A percentile compares a stretch with the other conserved stretches of the same genome.
Evolutionary conservation across 2,329 filamentous ascomycete genomes (phyloP).

Genomic region (Clonostachys rosea): DNA sequence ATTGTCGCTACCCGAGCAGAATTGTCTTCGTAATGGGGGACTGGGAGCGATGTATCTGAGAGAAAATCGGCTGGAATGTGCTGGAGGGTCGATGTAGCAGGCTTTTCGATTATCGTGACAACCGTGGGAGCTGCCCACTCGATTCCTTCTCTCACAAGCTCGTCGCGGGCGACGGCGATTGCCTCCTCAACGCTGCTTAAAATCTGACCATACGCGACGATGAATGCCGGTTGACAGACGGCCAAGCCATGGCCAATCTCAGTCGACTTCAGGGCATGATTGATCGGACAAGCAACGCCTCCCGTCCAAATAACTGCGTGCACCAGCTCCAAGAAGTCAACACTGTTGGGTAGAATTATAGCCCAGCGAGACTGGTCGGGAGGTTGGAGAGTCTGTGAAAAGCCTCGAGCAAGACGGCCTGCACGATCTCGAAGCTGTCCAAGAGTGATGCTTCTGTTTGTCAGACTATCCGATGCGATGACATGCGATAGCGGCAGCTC

Average conservation of each 20-base stretch:
- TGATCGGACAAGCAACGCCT: conserved; percentile 30
- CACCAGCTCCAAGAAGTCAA: conserved; percentile 35
- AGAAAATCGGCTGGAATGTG: conserved; percentile 27
- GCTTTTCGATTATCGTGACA: conserved; percentile 20
- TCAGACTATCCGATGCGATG: conserved; percentile 34
- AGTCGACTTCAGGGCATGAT: conserved; percentile 26
- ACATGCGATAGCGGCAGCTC: conserved; percentile 32
- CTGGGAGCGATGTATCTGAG: conserved; percentile 15
- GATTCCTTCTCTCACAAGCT: conserved; percentile 15
- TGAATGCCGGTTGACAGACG: conserved; percentile 31
- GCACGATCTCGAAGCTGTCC: conserved; percentile 32
- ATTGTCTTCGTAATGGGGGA: conserved; percentile 29
- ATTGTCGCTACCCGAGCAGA: conserved; percentile 26
- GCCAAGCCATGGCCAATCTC: conserved; percentile 35
- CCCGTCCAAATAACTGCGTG: conserved; percentile 35
- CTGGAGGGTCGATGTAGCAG: conserved; percentile 6
- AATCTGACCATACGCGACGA: conserved; percentile 29
- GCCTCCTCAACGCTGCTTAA: conserved; percentile 21
- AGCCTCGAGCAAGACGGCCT: conserved; percentile 31
- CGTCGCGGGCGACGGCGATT: conserved; percentile 18
- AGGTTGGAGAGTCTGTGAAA: conserved; percentile 21
- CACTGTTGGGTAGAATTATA: conserved; percentile 36
- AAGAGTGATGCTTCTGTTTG: conserved; percentile 36
- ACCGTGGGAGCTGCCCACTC: conserved; percentile 25
- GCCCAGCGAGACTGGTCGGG: conserved; percentile 30